phyloP scores from a whole-genome alignment of 768 basidiomycete species.

The Hydnum rufescens region DNA sequence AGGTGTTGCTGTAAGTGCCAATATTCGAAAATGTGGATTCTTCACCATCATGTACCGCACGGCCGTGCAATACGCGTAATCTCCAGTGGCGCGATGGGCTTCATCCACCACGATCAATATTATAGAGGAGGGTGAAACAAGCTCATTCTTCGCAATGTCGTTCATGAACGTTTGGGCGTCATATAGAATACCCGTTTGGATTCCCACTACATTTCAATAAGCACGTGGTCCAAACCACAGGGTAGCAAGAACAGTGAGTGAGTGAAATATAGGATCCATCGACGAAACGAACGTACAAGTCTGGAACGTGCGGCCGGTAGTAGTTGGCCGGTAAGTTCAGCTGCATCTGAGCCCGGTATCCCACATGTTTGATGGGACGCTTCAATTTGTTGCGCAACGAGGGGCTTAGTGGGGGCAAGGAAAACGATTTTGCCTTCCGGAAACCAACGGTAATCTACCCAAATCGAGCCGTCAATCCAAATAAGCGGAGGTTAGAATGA shows the following conservation, averaged over 20 bases:
- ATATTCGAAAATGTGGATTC: slow-evolving; percentile 80
- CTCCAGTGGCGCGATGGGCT: slow-evolving; percentile 85
- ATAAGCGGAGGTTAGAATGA: too few species aligned
- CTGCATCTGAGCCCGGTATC: slow-evolving; percentile 69
- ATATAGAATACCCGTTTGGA: slow-evolving; percentile 82
- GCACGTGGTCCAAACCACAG: not conserved
- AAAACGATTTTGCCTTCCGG: slow-evolving; percentile 85
- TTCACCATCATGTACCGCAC: slow-evolving; percentile 82
- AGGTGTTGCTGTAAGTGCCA: slow-evolving; percentile 92
- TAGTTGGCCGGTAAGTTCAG: slow-evolving; percentile 71
- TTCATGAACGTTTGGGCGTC: slow-evolving; percentile 93
- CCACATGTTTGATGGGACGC: slow-evolving; percentile 89
- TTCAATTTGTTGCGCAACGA: slow-evolving; percentile 86
- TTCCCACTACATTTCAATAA: slow-evolving; percentile 42
- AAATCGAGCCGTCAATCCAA: slow-evolving; percentile 7
- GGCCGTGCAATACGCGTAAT: slow-evolving; percentile 75
- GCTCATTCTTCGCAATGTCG: slow-evolving; percentile 39
- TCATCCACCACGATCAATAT: slow-evolving; percentile 39
- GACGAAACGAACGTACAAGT: not conserved
- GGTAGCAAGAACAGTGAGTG: too few species aligned
- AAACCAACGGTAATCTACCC: slow-evolving; percentile 74
- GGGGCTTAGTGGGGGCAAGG: slow-evolving; percentile 87
- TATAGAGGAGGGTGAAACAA: not conserved
- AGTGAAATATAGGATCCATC: not conserved
- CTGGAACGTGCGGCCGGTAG: slow-evolving; percentile 30